Evolutionary conservation across 2,329 filamentous ascomycete genomes (phyloP).

Genomic region (Cytospora piceae): DNA sequence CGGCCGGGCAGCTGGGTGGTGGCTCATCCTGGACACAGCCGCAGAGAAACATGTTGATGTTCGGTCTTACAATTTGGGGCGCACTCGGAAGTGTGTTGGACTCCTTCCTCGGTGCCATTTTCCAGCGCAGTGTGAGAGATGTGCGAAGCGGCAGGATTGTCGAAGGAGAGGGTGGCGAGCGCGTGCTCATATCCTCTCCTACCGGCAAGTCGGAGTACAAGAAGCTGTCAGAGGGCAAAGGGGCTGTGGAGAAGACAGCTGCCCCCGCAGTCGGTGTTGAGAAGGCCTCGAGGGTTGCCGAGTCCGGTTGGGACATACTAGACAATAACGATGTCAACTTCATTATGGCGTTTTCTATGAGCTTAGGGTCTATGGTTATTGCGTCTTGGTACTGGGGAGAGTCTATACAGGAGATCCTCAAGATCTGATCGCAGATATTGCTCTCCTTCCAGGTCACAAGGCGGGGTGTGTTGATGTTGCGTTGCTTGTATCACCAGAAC

Average conservation of each 20-base stretch:
- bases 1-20: conserved; percentile 44
- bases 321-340: conserved; percentile 98
- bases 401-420: conserved; percentile 50
- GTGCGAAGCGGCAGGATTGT: conserved; percentile 83
- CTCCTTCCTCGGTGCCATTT: conserved; percentile 80
- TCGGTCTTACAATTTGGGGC: conserved; percentile 72
- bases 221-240: conserved; percentile 46
- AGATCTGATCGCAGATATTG: conserved; percentile 33
- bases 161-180: conserved; percentile 72
- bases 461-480: not conserved
- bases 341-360: conserved; percentile 84
- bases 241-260: conserved; percentile 44
- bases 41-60: conserved; percentile 52
- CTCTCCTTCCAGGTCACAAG: not conserved
- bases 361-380: conserved; percentile 72
- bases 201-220: conserved; percentile 38
- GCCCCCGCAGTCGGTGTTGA: conserved; percentile 41
- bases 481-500: not conserved
- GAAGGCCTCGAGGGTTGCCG: conserved; percentile 64
- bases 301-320: conserved; percentile 73
- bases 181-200: conserved; percentile 37
- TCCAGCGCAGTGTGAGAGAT: conserved; percentile 88
- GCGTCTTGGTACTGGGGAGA: conserved; percentile 65
- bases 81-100: conserved; percentile 81
- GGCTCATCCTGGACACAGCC: conserved; percentile 53